Evolutionary conservation across 1,139 yeast species (phyloP), one percentile per base, ranked within the genome.

Genomic region (Candida tropicalis): DNA sequence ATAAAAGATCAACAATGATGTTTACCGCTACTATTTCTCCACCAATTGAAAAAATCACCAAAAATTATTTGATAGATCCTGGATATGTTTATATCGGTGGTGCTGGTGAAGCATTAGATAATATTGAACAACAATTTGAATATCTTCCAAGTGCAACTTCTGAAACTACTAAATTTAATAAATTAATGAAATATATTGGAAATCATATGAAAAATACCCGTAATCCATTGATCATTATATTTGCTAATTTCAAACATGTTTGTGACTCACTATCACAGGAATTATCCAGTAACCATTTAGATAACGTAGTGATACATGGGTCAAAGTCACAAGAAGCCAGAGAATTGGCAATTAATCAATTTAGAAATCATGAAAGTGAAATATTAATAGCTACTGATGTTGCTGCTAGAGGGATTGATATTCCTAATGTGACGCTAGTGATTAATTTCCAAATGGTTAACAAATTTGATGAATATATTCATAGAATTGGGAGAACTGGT

Each of bases 391-490:
- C 97, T 9, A 93, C 99, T 0, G 97, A 93, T 58, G 91, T 93
- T 41, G 98, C 98, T 1, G 96, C 97, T 4, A 81, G 99, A 69
- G 99, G 99, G 64, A 83, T 93, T 47, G 98, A 93, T 65, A 82
- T 93, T 13, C 86, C 93, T 0, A 79, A 87, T 54, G 96, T 93
- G 8, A 79, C 95, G 0, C 63, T 91, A 35, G 98, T 93, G 6
- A 65, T 91, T 12, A 93, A 93, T 62, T 90, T 77, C 58, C 96
- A 91, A 56, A 86, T 91, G 95, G 70, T 90, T 11, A 77, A 74
- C 46, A 73, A 74, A 35, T 79, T 89, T 40, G 97, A 90, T 49
- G 91, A 87, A 49, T 93, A 90, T 56, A 81, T 93, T 24, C 99
- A 93, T 63, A 75, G 98, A 58, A 87, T 93, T 43, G 99, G 99